A percentile compares a stretch with the other conserved stretches of the same genome.
Conservation (phyloP, 1,139 yeast species). For the Geotrichum histeridarum region DNA sequence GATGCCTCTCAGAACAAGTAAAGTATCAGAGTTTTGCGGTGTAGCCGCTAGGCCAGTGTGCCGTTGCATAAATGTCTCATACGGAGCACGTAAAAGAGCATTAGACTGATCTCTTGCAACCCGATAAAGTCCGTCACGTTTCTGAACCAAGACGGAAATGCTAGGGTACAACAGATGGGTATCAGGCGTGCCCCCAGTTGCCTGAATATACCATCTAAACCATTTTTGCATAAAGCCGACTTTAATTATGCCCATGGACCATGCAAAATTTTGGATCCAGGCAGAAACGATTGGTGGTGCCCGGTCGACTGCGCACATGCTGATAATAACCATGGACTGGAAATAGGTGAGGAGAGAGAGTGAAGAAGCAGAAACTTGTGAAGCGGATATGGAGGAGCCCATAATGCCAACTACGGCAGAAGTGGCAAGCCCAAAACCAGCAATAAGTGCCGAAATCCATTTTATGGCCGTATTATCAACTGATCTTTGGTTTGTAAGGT, state of each 20-base stretch:
- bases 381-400: constrained; percentile 92
- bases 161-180: constrained; percentile 49
- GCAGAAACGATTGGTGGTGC: constrained; percentile 97
- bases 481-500: constrained; percentile 77
- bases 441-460: constrained; percentile 94
- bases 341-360: constrained; percentile 86
- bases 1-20: constrained; percentile 71
- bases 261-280: constrained; percentile 93
- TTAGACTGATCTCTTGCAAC: constrained; percentile 2
- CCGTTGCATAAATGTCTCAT: constrained; percentile 7
- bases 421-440: constrained; percentile 83
- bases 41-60: constrained; percentile 9
- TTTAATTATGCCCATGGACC: constrained; percentile 89
- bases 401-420: constrained; percentile 82
- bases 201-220: constrained; percentile 89
- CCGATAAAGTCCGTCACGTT: constrained; percentile 29
- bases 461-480: constrained; percentile 91
- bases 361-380: constrained; percentile 93
- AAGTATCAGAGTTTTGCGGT: constrained; percentile 25
- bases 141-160: constrained; percentile 74
- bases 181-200: constrained; percentile 88
- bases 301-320: constrained; percentile 91
- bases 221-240: constrained; percentile 75
- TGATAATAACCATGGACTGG: constrained; percentile 85
- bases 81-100: constrained; percentile 10